Evolutionary conservation across 352 stramenopile genomes (phyloP).

Genomic region (Elongisporangium undulatum): DNA sequence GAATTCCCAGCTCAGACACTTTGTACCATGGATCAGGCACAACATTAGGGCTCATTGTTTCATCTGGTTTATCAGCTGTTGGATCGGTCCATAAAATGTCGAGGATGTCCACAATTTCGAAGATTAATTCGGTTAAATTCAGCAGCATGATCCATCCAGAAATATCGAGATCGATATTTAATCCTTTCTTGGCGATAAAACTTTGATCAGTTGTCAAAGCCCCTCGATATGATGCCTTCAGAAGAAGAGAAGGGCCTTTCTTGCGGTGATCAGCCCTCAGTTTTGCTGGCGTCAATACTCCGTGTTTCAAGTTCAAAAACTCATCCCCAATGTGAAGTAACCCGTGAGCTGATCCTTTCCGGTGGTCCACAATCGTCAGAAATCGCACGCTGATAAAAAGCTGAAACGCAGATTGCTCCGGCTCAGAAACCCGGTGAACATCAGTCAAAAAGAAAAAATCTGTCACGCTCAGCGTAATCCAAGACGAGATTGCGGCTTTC

Average conservation of each 20-base stretch:
- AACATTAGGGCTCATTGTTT: constrained; percentile 5
- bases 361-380: constrained; percentile 63
- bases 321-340: constrained; percentile 81
- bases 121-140: constrained; percentile 61
- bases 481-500: constrained; percentile 46
- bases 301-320: constrained; percentile 80
- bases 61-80: constrained; percentile 4
- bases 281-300: constrained; percentile 57
- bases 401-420: constrained; percentile 50
- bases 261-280: constrained; percentile 64
- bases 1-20: constrained; percentile 59
- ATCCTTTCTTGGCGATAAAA: constrained; percentile 58
- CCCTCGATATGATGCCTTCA: constrained; percentile 69
- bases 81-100: constrained; percentile 59
- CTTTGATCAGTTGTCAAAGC: constrained; percentile 24
- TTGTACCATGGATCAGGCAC: constrained; percentile 36
- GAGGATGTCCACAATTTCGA: constrained; percentile 70
- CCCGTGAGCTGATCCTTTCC: constrained; percentile 63
- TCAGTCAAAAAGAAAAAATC: constrained; percentile 57
- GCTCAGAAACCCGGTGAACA: constrained; percentile 62
- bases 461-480: constrained; percentile 72
- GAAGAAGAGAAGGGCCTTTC: constrained; percentile 42
- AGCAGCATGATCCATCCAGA: constrained; percentile 79
- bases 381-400: constrained; percentile 58
- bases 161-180: constrained; percentile 61